Conservation (phyloP, 495 filamentous ascomycete species). For the Aspergillus homomorphus region DNA sequence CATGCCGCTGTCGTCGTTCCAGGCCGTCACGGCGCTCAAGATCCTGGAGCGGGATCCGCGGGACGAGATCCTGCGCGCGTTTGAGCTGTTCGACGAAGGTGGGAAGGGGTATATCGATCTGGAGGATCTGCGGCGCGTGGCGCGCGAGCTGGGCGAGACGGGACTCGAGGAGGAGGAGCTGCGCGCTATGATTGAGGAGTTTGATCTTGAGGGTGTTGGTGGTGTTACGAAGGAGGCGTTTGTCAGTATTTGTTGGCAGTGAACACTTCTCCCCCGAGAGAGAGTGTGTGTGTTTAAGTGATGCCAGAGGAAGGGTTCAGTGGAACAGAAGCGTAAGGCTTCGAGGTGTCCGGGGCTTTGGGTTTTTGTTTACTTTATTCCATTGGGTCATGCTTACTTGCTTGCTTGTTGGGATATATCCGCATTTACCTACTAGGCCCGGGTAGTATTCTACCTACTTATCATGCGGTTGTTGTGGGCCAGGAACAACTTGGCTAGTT, state of each 20-base stretch:
- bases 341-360: no score
- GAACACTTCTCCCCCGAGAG: conserved; percentile 16
- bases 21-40: conserved; percentile 72
- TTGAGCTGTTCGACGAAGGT: conserved; percentile 80
- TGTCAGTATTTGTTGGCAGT: conserved; percentile 70
- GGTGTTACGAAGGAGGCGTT: conserved; percentile 90
- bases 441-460: no score
- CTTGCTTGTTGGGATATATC: no score
- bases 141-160: conserved; percentile 85
- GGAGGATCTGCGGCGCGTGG: conserved; percentile 80
- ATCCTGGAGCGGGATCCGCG: conserved; percentile 79
- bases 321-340: no score
- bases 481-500: no score
- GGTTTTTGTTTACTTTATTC: no score
- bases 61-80: conserved; percentile 89
- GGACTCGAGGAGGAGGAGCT: conserved; percentile 89
- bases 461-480: no score
- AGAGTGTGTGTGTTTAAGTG: no score
- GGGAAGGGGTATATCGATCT: conserved; percentile 81
- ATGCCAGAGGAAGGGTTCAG: no score
- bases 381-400: no score
- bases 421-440: no score
- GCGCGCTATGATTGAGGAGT: conserved; percentile 96
- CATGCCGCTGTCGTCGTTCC: conserved; percentile 70
- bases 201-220: conserved; percentile 90